phyloP scores from a whole-genome alignment of 768 basidiomycete species.

The Fomitopsis pulvina region DNA sequence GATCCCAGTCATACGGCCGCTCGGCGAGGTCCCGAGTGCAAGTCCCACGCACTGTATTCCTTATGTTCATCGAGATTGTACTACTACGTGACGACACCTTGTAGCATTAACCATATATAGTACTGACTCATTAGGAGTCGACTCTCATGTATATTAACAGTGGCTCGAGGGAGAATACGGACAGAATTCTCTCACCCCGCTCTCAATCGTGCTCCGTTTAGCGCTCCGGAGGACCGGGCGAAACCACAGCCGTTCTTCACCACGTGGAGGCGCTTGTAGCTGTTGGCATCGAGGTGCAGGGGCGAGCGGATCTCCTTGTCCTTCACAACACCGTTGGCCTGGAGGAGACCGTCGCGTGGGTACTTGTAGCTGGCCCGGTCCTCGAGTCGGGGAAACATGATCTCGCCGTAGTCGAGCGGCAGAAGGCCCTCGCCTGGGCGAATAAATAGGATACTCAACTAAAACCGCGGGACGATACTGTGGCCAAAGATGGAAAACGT shows the following conservation, averaged over 20 bases:
- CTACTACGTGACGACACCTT: not conserved
- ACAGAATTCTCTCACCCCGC: not conserved
- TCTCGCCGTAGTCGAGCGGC: not conserved
- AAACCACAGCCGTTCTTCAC: conserved; percentile 18
- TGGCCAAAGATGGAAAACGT: conserved; percentile 13
- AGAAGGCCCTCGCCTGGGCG: conserved; percentile 3
- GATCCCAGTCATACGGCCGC: not conserved
- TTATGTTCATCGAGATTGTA: not conserved
- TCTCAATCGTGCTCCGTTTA: not conserved
- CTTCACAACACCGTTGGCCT: conserved; percentile 13
- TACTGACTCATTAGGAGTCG: not conserved
- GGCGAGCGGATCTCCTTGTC: conserved; percentile 25
- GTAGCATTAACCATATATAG: not conserved
- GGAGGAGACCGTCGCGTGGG: conserved; percentile 1
- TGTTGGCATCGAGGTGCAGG: conserved; percentile 17
- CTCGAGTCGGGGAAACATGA: conserved; percentile 16
- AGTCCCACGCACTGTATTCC: not conserved
- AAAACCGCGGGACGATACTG: not conserved
- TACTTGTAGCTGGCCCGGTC: not conserved
- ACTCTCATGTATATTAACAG: not conserved
- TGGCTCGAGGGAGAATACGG: not conserved
- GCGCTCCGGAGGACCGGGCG: not conserved
- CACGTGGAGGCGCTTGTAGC: conserved; percentile 17
- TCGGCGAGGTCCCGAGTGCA: not conserved
- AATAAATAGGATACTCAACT: conserved; percentile 14